Evolutionary conservation across 2,329 filamentous ascomycete species (phyloP), one percentile per base, ranked within the genome.

Genomic region (Botrytis paeoniae): DNA sequence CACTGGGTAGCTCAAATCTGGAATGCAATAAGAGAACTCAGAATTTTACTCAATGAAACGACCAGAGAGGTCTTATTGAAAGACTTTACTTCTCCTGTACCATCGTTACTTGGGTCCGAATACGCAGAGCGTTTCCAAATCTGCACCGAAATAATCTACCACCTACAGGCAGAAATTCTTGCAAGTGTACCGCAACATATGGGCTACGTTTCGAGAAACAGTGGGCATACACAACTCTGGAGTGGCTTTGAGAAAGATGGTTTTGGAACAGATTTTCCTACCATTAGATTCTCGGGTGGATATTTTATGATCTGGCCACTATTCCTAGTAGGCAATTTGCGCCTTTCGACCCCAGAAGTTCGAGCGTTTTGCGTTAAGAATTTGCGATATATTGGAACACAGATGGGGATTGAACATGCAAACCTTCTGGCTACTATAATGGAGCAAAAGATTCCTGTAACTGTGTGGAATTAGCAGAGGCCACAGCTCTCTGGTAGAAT

Each of bases 251-350:
- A 35, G 37, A 57, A 12, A 22, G 60, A 71, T 5, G 35, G 59
- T 1, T 20, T 41, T 8, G n/a, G n/a, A 20, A 39, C 32, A 8
- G 73, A 74, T 16, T 48, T 62, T 3, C 62, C 74, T n/a, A 41
- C 54, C 14, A 62, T 75, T 32, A 70, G 71, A 2, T 74, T 74
- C 35, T 76, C 75, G 3, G 75, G 75, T 12, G 77, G 75, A 4
- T 73, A 76, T 37, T 80, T 80, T 39, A 45, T 80, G 0, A 75
- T 80, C 6, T 80, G 79, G 79, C 79, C 79, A 2, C 69, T 80
- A 10, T 80, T 74, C 68, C 73, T 79, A 54, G 78, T 73, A 22
- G 79, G 77, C 0, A 72, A 75, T 5, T 68, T 77, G 45, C 75
- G 76, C 51, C 45, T 74, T 0, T 45, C 75, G 4, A 74, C 75